phyloP scores from a whole-genome alignment of 176 grass and related monocot species.

The Puccinellia tenuiflora region DNA sequence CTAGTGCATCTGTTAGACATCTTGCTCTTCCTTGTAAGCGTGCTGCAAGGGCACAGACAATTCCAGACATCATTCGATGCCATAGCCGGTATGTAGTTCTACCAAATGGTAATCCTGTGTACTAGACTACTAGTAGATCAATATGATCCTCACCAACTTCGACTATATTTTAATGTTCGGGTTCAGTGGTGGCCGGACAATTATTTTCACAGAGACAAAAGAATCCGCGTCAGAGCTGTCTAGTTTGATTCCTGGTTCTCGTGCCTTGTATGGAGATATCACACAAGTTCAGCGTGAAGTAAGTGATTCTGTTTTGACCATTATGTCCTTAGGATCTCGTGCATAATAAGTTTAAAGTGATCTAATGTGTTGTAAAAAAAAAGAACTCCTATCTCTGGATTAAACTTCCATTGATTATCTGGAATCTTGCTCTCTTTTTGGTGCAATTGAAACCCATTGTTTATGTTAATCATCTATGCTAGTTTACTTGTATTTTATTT shows the following conservation, averaged over 20 bases:
- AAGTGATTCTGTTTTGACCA: conserved; percentile 14
- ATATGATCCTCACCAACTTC: no score
- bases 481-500: neutral
- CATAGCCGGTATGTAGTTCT: conserved; percentile 73
- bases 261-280: conserved; percentile 91
- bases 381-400: no score
- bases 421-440: neutral
- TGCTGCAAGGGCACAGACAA: conserved; percentile 68
- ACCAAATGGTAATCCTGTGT: neutral
- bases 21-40: conserved; percentile 89
- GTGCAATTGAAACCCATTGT: no score
- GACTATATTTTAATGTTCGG: conserved; percentile 12
- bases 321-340: neutral
- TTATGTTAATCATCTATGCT: no score
- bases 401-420: no score
- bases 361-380: no score
- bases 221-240: conserved; percentile 63
- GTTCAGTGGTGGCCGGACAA: conserved; percentile 76
- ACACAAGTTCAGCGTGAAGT: conserved; percentile 90
- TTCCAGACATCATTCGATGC: conserved; percentile 90
- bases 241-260: conserved; percentile 66
- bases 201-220: conserved; percentile 97
- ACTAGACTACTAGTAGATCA: neutral
- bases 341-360: no score
- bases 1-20: conserved; percentile 85